Evolutionary conservation across 169 alveolate species (phyloP).

Genomic region (Cryptosporidium andersoni): DNA sequence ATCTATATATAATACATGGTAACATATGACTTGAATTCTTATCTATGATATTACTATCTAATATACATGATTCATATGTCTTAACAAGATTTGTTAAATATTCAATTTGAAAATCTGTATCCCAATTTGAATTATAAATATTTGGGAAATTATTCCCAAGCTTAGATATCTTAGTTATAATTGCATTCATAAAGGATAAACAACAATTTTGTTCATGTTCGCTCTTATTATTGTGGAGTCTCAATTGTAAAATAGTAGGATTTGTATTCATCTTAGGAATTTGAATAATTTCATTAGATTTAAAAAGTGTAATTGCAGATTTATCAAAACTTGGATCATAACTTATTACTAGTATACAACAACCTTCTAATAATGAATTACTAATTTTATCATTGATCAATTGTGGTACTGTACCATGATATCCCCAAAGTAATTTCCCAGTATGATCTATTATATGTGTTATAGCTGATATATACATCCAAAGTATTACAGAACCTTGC

Average conservation of each 20-base stretch:
- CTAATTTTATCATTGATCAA: slow-evolving; percentile 23
- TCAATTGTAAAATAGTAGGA: slow-evolving; percentile 36
- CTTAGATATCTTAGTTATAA: slow-evolving; percentile 17
- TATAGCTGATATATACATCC: slow-evolving; percentile 21
- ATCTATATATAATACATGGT: slow-evolving; percentile 35
- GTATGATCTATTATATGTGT: slow-evolving; percentile 42
- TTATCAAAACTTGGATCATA: slow-evolving; percentile 23
- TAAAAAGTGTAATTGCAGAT: slow-evolving; percentile 16
- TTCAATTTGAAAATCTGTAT: slow-evolving; percentile 24
- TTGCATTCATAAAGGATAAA: slow-evolving; percentile 29
- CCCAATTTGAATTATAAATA: slow-evolving; percentile 59
- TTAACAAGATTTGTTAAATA: slow-evolving; percentile 6
- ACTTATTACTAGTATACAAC: slow-evolving; percentile 13
- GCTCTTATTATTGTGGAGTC: slow-evolving; percentile 26
- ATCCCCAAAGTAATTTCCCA: slow-evolving; percentile 53
- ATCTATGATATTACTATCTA: background rate
- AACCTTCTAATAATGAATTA: slow-evolving; percentile 23
- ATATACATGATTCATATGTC: slow-evolving; percentile 23
- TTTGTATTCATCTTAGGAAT: slow-evolving; percentile 15
- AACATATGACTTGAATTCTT: background rate
- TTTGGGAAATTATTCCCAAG: slow-evolving; percentile 44
- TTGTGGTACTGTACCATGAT: slow-evolving; percentile 48
- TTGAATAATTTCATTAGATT: slow-evolving; percentile 23
- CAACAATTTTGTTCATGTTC: slow-evolving; percentile 53
- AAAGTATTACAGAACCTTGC: slow-evolving; percentile 28